These are phyloP conservation scores for Collariella sp. DNA, from an alignment of 495 filamentous ascomycete species.

Conservation along the genomic window DNA sequence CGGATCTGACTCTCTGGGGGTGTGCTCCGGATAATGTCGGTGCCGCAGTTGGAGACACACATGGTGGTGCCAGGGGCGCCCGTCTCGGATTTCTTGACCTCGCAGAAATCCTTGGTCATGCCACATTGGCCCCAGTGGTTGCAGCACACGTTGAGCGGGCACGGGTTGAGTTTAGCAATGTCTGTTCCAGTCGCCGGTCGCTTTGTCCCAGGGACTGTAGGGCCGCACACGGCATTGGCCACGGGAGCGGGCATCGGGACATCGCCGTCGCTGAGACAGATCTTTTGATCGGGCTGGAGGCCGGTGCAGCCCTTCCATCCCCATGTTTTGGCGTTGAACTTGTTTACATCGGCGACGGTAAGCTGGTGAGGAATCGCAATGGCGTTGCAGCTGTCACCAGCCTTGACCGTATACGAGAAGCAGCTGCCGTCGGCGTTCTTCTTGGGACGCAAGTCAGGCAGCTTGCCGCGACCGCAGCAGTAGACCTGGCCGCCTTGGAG, in stretches of 20 bases:
- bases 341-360: conserved; percentile 21
- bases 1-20: not conserved
- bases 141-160: conserved; percentile 30
- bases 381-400: conserved; percentile 21
- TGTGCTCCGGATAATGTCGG: conserved; percentile 14
- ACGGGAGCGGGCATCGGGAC: conserved; percentile 31
- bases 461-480: conserved; percentile 12
- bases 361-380: conserved; percentile 18
- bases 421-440: conserved; percentile 33
- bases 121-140: conserved; percentile 43
- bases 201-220: conserved; percentile 11
- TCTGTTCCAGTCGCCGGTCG: conserved; percentile 8
- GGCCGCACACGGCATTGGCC: conserved; percentile 37
- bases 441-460: conserved; percentile 23
- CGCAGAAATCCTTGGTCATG: conserved; percentile 38
- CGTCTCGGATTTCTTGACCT: conserved; percentile 7
- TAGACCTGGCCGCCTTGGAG: conserved; percentile 12
- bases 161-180: conserved; percentile 25
- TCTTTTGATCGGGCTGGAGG: conserved; percentile 18
- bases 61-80: conserved; percentile 33
- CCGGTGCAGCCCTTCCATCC: conserved; percentile 34
- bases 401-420: conserved; percentile 15
- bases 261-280: conserved; percentile 35
- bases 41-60: conserved; percentile 42
- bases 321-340: conserved; percentile 33